Base-by-base conservation (phyloP, 1,284 basidiomycete species). In the Waitea zeae region DNA sequence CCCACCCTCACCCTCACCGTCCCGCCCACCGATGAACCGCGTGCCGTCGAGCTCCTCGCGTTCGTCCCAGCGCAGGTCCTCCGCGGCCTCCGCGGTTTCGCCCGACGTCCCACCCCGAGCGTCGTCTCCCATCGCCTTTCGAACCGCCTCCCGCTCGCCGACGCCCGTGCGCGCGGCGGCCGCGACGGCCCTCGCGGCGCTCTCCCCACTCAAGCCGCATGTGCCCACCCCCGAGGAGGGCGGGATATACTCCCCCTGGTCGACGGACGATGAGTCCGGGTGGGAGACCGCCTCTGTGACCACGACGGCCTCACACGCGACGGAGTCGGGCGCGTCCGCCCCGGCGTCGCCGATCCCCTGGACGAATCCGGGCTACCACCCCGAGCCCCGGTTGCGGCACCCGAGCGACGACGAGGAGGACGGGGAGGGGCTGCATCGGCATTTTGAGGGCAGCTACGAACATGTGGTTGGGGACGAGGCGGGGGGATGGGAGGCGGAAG, bases 201-300 rank as follows among this genome's bases (percentile, higher is more conserved):
- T n/a, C n/a, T n/a, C n/a, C n/a, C n/a, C n/a, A n/a, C n/a, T n/a
- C n/a, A n/a, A n/a, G n/a, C n/a, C n/a, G n/a, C n/a, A n/a, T n/a
- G n/a, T n/a, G n/a, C n/a, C n/a, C n/a, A n/a, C n/a, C n/a, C n/a
- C n/a, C n/a, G n/a, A n/a, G n/a, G n/a, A n/a, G n/a, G n/a, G n/a
- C n/a, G n/a, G n/a, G n/a, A n/a, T n/a, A n/a, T 50, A 57, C 39
- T 76, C 73, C 1, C 64, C 74, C 1, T 79, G 70, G 70, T 70
- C 71, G n/a, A 77, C 74, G 1, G 77, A 80, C 39, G 73, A 78
- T 41, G 78, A 81, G 39, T 78, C 73, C 7, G 64, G 63, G 30
- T 80, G 77, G 73, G 76, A 80, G 42, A 69, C 72, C 3, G 68
- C 67, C 22, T 80, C 78, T 3, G 58, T 59, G 13, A n/a, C n/a